These are phyloP conservation scores for Exophiala dermatitidis DNA, from an alignment of 2,329 filamentous ascomycete species.

Conservation along the genomic window DNA sequence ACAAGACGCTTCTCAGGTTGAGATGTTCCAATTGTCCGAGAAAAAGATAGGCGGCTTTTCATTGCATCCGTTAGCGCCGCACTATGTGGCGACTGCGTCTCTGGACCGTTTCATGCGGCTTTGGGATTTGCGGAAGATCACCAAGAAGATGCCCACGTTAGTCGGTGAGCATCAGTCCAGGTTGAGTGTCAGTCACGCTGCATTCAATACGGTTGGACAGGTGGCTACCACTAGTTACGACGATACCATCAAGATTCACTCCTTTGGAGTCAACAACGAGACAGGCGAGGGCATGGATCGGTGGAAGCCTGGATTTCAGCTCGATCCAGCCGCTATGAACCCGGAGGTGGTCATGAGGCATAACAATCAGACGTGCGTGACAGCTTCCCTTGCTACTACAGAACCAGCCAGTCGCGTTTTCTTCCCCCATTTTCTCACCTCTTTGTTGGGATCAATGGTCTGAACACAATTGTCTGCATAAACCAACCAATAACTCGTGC, in stretches of 20 bases:
- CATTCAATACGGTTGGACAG: conserved; percentile 78
- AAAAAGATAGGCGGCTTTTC: conserved; percentile 96
- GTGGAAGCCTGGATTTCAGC: conserved; percentile 53
- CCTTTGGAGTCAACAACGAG: conserved; percentile 48
- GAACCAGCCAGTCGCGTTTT: conserved; percentile 43
- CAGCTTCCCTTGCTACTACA: conserved; percentile 37
- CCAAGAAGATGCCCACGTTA: conserved; percentile 58
- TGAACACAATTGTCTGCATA: not conserved
- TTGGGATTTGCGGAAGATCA: conserved; percentile 78
- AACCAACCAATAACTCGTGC: not conserved
- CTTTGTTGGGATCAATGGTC: not conserved
- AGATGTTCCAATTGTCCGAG: conserved; percentile 70
- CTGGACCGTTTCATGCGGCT: conserved; percentile 83
- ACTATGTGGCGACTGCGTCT: conserved; percentile 81
- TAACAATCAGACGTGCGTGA: conserved; percentile 92
- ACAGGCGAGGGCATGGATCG: conserved; percentile 43
- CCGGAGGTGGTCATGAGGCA: conserved; percentile 66
- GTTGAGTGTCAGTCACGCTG: conserved; percentile 84
- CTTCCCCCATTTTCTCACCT: conserved; percentile 26
- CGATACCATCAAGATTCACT: conserved; percentile 88
- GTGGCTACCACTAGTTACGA: conserved; percentile 91
- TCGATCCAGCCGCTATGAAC: conserved; percentile 58
- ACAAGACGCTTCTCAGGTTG: conserved; percentile 46
- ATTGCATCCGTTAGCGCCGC: conserved; percentile 68
- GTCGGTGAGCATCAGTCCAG: conserved; percentile 75